Evolutionary conservation across 768 basidiomycete genomes (phyloP).

Genomic region (Leccinum ochraceum): DNA sequence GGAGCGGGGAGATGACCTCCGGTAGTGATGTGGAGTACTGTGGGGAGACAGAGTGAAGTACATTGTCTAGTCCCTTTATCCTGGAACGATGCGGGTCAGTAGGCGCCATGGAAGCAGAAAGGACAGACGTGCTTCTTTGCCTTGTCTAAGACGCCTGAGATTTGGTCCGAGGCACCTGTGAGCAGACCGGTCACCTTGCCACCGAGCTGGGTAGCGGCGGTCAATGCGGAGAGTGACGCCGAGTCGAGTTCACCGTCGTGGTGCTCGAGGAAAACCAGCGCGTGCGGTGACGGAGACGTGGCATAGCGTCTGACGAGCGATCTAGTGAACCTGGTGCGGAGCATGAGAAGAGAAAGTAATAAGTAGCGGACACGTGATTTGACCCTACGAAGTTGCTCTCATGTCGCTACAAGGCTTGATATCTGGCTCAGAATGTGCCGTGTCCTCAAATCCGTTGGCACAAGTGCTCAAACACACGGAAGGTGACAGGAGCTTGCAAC

Average conservation of each 20-base stretch:
- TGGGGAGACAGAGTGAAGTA: slow-evolving; percentile 70
- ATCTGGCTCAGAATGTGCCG: slow-evolving; percentile 89
- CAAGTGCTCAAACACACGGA: slow-evolving; percentile 91
- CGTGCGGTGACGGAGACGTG: slow-evolving; percentile 61
- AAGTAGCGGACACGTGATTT: slow-evolving; percentile 20
- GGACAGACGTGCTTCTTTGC: slow-evolving; percentile 69
- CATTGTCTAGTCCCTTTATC: slow-evolving; percentile 61
- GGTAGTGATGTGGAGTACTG: slow-evolving; percentile 71
- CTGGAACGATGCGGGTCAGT: slow-evolving; percentile 38
- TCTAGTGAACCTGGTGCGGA: slow-evolving; percentile 32
- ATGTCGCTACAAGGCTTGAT: slow-evolving; percentile 79
- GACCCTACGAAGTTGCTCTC: not conserved
- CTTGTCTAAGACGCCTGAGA: slow-evolving; percentile 64
- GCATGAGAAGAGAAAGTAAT: slow-evolving; percentile 12
- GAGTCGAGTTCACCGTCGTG: slow-evolving; percentile 78
- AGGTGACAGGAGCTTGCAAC: slow-evolving; percentile 84
- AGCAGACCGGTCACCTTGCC: slow-evolving; percentile 83
- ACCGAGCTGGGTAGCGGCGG: slow-evolving; percentile 84
- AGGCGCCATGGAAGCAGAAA: slow-evolving; percentile 7
- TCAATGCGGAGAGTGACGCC: slow-evolving; percentile 85
- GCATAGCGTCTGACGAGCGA: slow-evolving; percentile 48
- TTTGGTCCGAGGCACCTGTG: slow-evolving; percentile 66
- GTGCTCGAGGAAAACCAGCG: slow-evolving; percentile 91
- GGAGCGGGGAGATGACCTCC: slow-evolving; percentile 79
- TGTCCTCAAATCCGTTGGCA: slow-evolving; percentile 80